Percentiles rank a stretch among this genome's conserved stretches.
Conservation (phyloP, 768 basidiomycete species). For the Guyanaporus albipodus region DNA sequence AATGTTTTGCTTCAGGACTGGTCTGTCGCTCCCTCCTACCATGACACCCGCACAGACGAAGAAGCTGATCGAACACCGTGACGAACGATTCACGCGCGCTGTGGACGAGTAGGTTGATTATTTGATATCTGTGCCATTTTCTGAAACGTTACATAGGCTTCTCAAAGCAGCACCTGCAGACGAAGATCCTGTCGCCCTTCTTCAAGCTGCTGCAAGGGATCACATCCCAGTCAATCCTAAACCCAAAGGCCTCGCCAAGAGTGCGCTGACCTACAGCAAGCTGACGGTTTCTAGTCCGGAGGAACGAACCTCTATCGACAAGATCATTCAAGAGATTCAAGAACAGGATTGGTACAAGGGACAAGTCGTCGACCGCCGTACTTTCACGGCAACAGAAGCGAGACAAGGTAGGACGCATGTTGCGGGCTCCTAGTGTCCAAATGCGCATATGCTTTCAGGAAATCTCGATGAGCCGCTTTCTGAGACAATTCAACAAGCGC, state of each 20-base stretch:
- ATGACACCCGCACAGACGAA: constrained; percentile 57
- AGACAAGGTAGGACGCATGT: constrained; percentile 40
- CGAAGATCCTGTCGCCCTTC: constrained; percentile 59
- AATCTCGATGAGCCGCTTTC: constrained; percentile 57
- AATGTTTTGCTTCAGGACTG: constrained; percentile 11
- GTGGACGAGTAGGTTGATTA: constrained; percentile 56
- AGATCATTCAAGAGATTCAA: constrained; percentile 55
- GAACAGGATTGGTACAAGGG: constrained; percentile 62
- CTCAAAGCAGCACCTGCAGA: constrained; percentile 45
- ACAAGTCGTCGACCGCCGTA: constrained; percentile 61
- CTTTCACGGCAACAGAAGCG: constrained; percentile 49
- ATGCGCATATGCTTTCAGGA: constrained; percentile 30
- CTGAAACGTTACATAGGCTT: constrained; percentile 40
- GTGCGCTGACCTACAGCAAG: constrained; percentile 3
- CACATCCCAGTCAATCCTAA: constrained; percentile 68
- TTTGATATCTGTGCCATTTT: not conserved
- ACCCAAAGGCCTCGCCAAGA: not conserved
- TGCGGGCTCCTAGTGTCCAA: not conserved
- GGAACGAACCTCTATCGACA: constrained; percentile 54
- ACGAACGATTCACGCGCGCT: constrained; percentile 58
- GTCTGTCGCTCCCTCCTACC: constrained; percentile 28
- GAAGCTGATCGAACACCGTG: constrained; percentile 68
- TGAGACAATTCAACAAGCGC: constrained; percentile 47
- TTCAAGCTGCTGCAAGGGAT: constrained; percentile 64
- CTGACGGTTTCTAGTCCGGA: constrained; percentile 38